Evolutionary conservation across 2,329 filamentous ascomycete genomes (phyloP), one percentile per base, ranked within the genome.

Genomic region (Exophiala alcalophila): DNA sequence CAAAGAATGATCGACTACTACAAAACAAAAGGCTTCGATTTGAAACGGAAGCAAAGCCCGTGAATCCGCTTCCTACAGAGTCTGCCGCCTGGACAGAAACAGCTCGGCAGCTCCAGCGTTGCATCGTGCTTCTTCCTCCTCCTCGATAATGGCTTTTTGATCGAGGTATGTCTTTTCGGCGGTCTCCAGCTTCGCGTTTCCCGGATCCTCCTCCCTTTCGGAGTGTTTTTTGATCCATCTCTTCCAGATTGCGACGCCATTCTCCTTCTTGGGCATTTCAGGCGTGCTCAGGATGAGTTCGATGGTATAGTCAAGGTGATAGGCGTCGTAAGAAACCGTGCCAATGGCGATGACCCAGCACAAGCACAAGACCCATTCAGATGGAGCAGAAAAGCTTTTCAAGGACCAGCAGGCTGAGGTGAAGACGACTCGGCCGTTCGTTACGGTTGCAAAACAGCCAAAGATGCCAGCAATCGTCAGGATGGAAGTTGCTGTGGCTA

Each of bases 241-340:
- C 23, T 16, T 35, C 40, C 40, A 43, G 14, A 43, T 35, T 21
- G 30, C 24, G 16, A 29, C 16, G 12, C 30, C 36, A 12, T 29
- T 11, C 3, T 21, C 32, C 23, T 41, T 41, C n/a, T 12, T 16
- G 11, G 19, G 31, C 18, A 25, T 30, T 5, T 21, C 18, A 21
- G 40, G 40, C 20, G 40, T 43, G 9, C 12, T 43, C 18, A 43
- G 31, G 9, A 43, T 11, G 9, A 35, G n/a, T 6, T 18, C 15
- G 4, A 43, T 18, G 4, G 40, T 43, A 24, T 43, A 29, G 14
- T 43, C 40, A 11, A 43, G 40, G 23, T 43, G 40, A 18, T 36
- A 43, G 31, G n/a, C 16, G 40, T 43, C 40, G 15, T 43, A 43
- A 5, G 40, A 20, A 31, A 43, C 31, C 16, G 40, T 43, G 16